A percentile compares a stretch with the other conserved stretches of the same genome.
phyloP scores from a whole-genome alignment of 176 grass and related monocot species.

The Carex littledalei region DNA sequence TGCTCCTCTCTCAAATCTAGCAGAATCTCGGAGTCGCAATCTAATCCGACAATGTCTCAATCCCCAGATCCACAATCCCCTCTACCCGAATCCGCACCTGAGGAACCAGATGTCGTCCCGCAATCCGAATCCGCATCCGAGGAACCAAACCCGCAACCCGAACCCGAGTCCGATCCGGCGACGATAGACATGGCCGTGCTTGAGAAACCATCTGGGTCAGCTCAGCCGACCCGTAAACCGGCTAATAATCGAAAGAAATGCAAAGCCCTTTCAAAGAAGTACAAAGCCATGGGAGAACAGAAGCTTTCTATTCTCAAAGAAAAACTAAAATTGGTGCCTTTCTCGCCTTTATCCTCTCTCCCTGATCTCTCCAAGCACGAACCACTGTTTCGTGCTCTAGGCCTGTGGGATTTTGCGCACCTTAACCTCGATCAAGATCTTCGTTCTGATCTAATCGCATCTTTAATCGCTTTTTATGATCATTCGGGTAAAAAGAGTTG shows the following conservation, averaged over 20 bases:
- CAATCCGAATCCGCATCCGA: neutral
- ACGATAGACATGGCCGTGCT: slow-evolving; percentile 1
- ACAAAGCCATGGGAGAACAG: slow-evolving; percentile 19
- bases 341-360: neutral
- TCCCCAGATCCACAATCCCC: neutral
- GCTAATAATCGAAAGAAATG: slow-evolving; percentile 15
- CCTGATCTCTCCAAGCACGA: slow-evolving; percentile 33
- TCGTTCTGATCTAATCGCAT: slow-evolving; percentile 51
- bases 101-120: neutral
- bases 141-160: neutral
- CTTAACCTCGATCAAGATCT: slow-evolving; percentile 28
- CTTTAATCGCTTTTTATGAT: slow-evolving; percentile 71
- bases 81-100: neutral
- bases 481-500: slow-evolving; percentile 35
- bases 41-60: neutral
- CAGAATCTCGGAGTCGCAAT: neutral
- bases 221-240: neutral
- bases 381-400: slow-evolving; percentile 49
- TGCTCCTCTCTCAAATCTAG: neutral
- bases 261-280: neutral
- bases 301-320: slow-evolving; percentile 3
- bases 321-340: slow-evolving; percentile 5
- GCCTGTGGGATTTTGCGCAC: slow-evolving; percentile 58
- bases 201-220: neutral
- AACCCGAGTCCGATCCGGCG: neutral